Percentiles rank a stretch among this genome's conserved stretches.
These are phyloP conservation scores for Cryphonectria radicalis DNA, from an alignment of 2,329 filamentous ascomycete genomes.

Conservation along the genomic window DNA sequence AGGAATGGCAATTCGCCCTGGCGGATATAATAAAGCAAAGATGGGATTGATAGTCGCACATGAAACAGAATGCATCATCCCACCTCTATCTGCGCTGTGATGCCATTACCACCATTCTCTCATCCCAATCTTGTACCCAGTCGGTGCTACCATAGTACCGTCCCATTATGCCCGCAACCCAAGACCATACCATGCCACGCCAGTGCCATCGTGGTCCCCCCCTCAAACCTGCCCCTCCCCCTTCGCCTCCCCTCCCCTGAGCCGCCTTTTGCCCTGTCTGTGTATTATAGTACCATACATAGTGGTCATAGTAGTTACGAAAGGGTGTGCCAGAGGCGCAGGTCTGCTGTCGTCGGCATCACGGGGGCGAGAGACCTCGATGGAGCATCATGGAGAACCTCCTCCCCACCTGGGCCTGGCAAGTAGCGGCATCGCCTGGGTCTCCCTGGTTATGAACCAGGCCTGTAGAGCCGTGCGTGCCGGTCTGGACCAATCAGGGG, in stretches of 20 bases:
- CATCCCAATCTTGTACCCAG: neutral
- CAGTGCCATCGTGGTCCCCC: neutral
- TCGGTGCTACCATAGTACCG: neutral
- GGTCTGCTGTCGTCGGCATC: constrained; percentile 3
- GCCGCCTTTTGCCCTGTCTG: neutral
- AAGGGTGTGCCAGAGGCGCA: neutral
- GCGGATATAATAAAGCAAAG: neutral
- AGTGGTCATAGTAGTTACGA: neutral
- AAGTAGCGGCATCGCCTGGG: neutral
- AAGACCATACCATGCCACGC: neutral
- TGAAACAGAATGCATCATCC: constrained; percentile 10
- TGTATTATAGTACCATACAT: neutral
- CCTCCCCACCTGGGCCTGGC: constrained; percentile 3
- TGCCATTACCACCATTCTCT: neutral
- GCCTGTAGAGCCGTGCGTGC: constrained; percentile 13
- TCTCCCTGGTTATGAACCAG: neutral
- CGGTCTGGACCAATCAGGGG: constrained; percentile 1
- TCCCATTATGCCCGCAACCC: neutral
- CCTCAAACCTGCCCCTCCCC: neutral
- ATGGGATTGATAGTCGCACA: constrained; percentile 6
- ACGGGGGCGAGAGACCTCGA: neutral
- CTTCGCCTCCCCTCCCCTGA: neutral
- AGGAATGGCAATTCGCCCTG: neutral
- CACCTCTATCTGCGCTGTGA: neutral
- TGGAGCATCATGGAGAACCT: neutral